These are phyloP conservation scores for Termitomyces sp. DNA, from an alignment of 768 basidiomycete genomes.

Conservation along the genomic window DNA sequence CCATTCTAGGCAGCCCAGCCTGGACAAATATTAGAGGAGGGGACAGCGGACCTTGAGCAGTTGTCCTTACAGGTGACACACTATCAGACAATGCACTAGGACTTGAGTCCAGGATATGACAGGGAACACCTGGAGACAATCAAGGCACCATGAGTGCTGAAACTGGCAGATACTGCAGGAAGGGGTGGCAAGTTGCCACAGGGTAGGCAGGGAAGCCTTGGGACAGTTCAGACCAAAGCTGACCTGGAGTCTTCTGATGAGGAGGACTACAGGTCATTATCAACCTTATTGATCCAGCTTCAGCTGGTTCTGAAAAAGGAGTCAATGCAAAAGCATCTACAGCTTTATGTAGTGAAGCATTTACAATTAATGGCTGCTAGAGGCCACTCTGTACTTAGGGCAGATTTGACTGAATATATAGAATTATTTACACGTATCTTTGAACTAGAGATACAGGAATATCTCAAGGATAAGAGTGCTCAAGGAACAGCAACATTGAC, in stretches of 20 bases:
- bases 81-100: background rate
- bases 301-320: no score
- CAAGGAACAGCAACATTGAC: no score
- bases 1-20: background rate
- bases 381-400: no score
- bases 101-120: background rate
- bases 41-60: background rate
- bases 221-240: background rate
- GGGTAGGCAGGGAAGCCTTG: background rate
- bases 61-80: background rate
- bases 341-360: no score
- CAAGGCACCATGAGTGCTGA: background rate
- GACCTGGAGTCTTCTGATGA: background rate
- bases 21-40: background rate
- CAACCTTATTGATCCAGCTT: no score
- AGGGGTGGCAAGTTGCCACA: background rate
- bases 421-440: no score
- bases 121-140: background rate
- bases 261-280: background rate
- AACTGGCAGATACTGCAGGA: no score
- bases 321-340: no score
- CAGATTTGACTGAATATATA: no score
- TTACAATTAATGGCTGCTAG: no score
- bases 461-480: no score
- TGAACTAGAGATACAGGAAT: no score